Evolutionary conservation across 2,329 filamentous ascomycete genomes (phyloP), one percentile per base, ranked within the genome.

Genomic region (Ceratocystis cubensis): DNA sequence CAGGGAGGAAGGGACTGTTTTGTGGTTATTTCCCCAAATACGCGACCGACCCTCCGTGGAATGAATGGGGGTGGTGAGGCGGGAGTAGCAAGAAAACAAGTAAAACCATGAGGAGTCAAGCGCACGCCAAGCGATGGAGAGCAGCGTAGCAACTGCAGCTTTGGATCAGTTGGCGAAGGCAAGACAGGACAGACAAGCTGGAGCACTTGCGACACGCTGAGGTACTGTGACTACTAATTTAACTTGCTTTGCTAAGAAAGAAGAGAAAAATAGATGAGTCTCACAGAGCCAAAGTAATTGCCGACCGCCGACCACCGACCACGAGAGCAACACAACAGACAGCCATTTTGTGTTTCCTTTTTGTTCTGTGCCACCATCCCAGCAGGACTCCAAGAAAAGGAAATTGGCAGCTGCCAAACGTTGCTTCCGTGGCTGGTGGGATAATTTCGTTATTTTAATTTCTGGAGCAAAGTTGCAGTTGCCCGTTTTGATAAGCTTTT

Each of bases 401-500:
- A 53, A 53, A 53, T 25, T 53, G 48, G 48, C 48, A 53, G 48
- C 48, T 53, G 48, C 48, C 48, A 53, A 41, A 41, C 37, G 37
- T 13, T 15, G 48, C 25, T 53, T 53, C 22, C 48, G 20, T 15
- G 10, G 37, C 37, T 41, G 37, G 25, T 15, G 20, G 48, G 10
- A 25, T 20, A 50, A 53, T 25, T 53, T 53, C 22, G 22, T 3
- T 53, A 22, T 48, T 48, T 48, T 53, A 25, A 53, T 53, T 53
- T 53, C 37, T 41, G 37, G 37, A 41, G 37, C 37, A 41, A 41
- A 41, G 37, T 13, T 41, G 37, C 37, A 41, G 37, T 41, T 41
- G 37, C 37, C 37, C 37, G 37, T 41, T 41, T 41, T 41, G 37
- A 41, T 41, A 41, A 41, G 37, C 37, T 41, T 41, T 41, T 41